Evolutionary conservation across 805 yeast genomes (phyloP).

Genomic region (Metschnikowia proteae): DNA sequence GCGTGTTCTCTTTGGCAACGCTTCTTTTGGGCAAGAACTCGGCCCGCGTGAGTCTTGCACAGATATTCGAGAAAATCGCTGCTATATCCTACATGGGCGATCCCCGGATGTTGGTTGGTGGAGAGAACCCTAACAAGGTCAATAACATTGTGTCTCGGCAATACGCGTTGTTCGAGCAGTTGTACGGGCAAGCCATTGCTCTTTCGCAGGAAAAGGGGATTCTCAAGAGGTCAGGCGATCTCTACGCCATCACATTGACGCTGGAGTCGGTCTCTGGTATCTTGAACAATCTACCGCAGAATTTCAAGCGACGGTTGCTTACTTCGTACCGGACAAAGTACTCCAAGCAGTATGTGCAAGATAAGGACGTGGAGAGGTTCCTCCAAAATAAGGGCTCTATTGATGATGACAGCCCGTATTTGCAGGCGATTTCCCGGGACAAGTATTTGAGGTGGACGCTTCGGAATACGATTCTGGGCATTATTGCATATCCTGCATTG

Average conservation of each 20-base stretch:
- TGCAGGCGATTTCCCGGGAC: slow-evolving; percentile 43
- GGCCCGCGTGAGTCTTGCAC: slow-evolving; percentile 5
- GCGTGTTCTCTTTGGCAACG: slow-evolving; percentile 70
- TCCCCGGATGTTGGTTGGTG: slow-evolving; percentile 77
- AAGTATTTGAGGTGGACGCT: slow-evolving; percentile 32
- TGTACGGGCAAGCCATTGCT: slow-evolving; percentile 65
- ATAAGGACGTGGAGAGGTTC: not conserved
- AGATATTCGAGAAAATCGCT: slow-evolving; percentile 70
- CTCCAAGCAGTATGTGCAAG: not conserved
- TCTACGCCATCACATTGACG: slow-evolving; percentile 1
- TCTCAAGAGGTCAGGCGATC: not conserved
- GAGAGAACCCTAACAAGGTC: slow-evolving; percentile 89
- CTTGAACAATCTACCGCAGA: slow-evolving; percentile 10
- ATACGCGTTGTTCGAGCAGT: slow-evolving; percentile 57
- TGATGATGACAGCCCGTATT: slow-evolving; percentile 21
- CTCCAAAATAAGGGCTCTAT: not conserved
- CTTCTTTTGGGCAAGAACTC: slow-evolving; percentile 57
- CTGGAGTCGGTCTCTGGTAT: slow-evolving; percentile 4
- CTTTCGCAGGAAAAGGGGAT: slow-evolving; percentile 3
- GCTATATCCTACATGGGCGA: slow-evolving; percentile 86
- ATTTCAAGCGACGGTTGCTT: slow-evolving; percentile 11
- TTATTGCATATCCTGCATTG: slow-evolving; percentile 63
- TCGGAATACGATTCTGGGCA: slow-evolving; percentile 30
- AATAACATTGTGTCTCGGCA: slow-evolving; percentile 81
- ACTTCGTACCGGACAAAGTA: slow-evolving; percentile 9